phyloP scores from a whole-genome alignment of 2,329 filamentous ascomycete genomes.

The Akanthomyces muscarius region DNA sequence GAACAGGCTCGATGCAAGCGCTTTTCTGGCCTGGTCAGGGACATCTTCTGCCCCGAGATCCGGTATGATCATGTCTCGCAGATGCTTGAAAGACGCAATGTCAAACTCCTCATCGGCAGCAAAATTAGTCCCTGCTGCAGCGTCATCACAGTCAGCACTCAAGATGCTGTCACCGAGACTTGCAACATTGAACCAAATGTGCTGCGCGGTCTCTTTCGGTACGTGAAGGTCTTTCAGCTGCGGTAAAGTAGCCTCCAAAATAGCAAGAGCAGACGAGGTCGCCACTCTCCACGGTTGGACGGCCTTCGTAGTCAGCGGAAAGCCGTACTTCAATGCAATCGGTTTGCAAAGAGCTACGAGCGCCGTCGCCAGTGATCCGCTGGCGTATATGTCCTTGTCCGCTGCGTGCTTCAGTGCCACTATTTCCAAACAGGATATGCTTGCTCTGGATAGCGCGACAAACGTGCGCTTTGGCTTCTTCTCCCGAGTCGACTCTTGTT shows the following conservation, averaged over 20 bases:
- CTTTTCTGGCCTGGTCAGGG: constrained; percentile 60
- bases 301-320: constrained; percentile 66
- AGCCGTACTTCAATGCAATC: constrained; percentile 76
- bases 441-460: constrained; percentile 80
- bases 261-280: constrained; percentile 63
- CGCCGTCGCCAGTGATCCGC: constrained; percentile 61
- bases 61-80: constrained; percentile 71
- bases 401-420: constrained; percentile 56
- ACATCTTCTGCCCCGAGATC: constrained; percentile 64
- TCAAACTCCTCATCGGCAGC: constrained; percentile 75
- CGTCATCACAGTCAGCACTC: constrained; percentile 54
- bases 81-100: constrained; percentile 64
- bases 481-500: constrained; percentile 32
- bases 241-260: constrained; percentile 64
- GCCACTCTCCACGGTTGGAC: constrained; percentile 75
- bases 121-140: constrained; percentile 46
- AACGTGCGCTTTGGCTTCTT: constrained; percentile 65
- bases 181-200: constrained; percentile 68
- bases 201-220: constrained; percentile 43
- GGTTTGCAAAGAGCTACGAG: constrained; percentile 65
- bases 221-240: constrained; percentile 50
- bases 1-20: constrained; percentile 75
- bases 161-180: constrained; percentile 65
- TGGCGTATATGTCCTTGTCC: constrained; percentile 65
- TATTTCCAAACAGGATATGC: constrained; percentile 65